Conservation (phyloP, 2,329 filamentous ascomycete genomes). For the Rhinocladiella mackenziei region DNA sequence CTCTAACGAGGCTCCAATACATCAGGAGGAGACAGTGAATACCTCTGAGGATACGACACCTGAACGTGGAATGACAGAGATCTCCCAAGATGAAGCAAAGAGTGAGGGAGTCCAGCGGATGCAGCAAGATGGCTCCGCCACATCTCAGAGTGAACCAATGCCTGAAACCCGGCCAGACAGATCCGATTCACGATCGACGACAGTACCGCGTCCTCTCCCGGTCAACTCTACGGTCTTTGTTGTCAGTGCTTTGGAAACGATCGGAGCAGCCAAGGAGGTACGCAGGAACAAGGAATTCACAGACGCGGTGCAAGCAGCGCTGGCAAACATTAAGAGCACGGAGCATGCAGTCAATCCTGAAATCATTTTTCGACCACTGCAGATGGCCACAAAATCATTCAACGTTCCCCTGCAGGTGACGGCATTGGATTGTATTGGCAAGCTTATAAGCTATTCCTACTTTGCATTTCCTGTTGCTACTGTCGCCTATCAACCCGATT, state of each 20-base stretch:
- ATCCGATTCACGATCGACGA: conserved; percentile 58
- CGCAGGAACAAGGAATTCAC: conserved; percentile 78
- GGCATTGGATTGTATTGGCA: conserved; percentile 95
- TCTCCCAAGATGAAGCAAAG: conserved; percentile 2
- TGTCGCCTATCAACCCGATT: conserved; percentile 45
- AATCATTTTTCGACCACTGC: conserved; percentile 82
- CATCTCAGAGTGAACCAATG: conserved; percentile 2
- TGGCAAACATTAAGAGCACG: conserved; percentile 79
- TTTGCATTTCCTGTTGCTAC: conserved; percentile 68
- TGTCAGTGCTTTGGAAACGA: conserved; percentile 85
- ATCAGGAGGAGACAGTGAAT: conserved; percentile 13
- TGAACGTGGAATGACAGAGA: conserved; percentile 1
- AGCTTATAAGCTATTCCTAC: conserved; percentile 98
- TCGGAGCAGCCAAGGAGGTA: conserved; percentile 86
- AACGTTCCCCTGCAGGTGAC: conserved; percentile 83
- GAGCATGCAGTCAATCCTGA: conserved; percentile 84
- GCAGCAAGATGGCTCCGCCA: conserved; percentile 18
- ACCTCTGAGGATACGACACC: background rate
- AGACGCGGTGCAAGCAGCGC: conserved; percentile 74
- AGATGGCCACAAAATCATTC: conserved; percentile 80
- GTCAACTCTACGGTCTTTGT: conserved; percentile 97
- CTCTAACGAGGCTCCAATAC: conserved; percentile 13
- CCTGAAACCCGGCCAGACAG: conserved; percentile 34
- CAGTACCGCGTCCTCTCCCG: conserved; percentile 54
- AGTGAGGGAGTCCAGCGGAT: conserved; percentile 21